Evolutionary conservation across 1,284 basidiomycete species (phyloP), one percentile per base, ranked within the genome.

Genomic region (Sanghuangporus baumii): DNA sequence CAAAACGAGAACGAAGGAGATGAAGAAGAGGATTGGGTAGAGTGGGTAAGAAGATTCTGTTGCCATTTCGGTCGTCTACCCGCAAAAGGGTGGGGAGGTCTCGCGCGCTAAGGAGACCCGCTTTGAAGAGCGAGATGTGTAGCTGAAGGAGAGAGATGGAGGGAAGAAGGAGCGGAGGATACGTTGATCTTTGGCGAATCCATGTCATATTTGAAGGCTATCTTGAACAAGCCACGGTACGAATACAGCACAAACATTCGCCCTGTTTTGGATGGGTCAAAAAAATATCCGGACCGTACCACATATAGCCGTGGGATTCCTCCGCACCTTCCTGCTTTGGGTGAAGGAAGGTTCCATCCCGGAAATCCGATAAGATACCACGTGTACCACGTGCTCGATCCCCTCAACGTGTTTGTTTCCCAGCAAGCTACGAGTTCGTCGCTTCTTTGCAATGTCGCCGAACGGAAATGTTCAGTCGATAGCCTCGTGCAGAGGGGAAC

Each of bases 1-100:
- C n/a, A 66, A 59, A 61, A 66, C 66, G n/a, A 75, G 55, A 16
- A 74, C 16, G 16, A 75, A 64, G 20, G 65, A 69, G 20, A 76
- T 12, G 58, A 67, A 65, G 31, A 69, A 61, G 58, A 73, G 71
- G 43, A 76, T 48, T 20, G 62, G 55, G 47, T 56, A 64, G 40
- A 66, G 55, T 9, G 62, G 61, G 56, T 66, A 63, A 9, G 59
- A 54, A 16, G 65, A 59, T 51, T 66, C 64, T 48, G 43, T 23
- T 46, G 47, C 52, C 55, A 51, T 52, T 16, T 36, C 36, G 61
- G 34, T 40, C 6, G 36, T n/a, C 58, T 12, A 41, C 41, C 59
- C 36, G 34, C 14, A 4, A 60, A 40, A 36, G 20, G 9, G 34
- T 43, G 18, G 48, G 6, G 18, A 36, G 51, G 26, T 57, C 16